Conservation (phyloP, 2,329 filamentous ascomycete species). For the Alternaria metachromatica region DNA sequence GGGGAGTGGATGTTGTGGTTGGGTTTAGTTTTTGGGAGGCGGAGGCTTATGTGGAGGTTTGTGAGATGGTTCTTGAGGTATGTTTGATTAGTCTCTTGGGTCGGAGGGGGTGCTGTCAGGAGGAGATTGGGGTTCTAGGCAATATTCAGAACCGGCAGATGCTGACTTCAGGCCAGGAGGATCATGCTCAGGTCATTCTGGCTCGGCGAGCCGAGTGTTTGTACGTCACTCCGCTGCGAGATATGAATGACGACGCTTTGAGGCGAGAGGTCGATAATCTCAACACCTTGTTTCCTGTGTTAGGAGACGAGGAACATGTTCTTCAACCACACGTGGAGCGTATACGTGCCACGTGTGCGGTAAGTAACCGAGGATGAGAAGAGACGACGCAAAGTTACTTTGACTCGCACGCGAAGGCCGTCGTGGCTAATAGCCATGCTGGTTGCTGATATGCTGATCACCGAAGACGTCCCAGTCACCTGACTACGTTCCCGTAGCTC, state of each 20-base stretch:
- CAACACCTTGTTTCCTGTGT: slow-evolving; percentile 9
- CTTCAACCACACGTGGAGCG: slow-evolving; percentile 1
- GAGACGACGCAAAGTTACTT: background rate
- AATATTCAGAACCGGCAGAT: fast-evolving
- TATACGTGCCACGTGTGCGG: slow-evolving; percentile 3
- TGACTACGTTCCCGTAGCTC: background rate
- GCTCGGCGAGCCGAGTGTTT: slow-evolving; percentile 6
- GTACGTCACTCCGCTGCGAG: background rate
- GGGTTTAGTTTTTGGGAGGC: slow-evolving; percentile 16
- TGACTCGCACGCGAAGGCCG: background rate
- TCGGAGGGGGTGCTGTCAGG: background rate
- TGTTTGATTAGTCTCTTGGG: background rate
- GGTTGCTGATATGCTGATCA: background rate
- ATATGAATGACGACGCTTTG: slow-evolving; percentile 1
- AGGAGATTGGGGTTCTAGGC: background rate
- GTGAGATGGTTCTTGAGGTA: slow-evolving; percentile 11
- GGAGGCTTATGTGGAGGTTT: slow-evolving; percentile 9
- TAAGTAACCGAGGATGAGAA: background rate
- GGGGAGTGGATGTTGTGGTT: slow-evolving; percentile 4
- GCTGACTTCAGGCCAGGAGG: background rate
- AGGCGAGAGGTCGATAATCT: slow-evolving; percentile 4
- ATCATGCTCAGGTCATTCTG: slow-evolving; percentile 8
- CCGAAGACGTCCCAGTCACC: background rate
- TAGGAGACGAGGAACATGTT: background rate
- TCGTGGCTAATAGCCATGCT: background rate